phyloP scores from a whole-genome alignment of 2,329 filamentous ascomycete species.

The Thyridium curvatum region DNA sequence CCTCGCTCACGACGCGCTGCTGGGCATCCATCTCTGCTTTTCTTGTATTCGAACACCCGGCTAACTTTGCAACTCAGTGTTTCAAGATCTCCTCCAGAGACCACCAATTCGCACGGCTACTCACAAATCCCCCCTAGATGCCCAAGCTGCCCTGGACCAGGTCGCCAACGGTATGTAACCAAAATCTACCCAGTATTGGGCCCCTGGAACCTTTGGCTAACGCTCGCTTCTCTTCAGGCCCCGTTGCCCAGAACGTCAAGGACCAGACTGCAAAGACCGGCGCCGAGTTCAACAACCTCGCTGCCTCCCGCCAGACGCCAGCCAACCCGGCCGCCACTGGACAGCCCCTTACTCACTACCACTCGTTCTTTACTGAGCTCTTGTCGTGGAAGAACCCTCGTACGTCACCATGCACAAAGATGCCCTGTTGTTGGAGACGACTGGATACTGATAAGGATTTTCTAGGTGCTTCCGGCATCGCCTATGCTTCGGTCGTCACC shows the following conservation, averaged over 20 bases:
- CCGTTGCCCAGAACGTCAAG: constrained; percentile 53
- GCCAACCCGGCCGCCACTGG: constrained; percentile 48
- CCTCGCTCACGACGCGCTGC: too few species aligned
- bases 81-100: constrained; percentile 14
- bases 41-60: constrained; percentile 2
- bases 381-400: constrained; percentile 65
- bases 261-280: constrained; percentile 49
- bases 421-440: too few species aligned
- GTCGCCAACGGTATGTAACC: constrained; percentile 37
- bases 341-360: constrained; percentile 61
- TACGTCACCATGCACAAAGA: constrained; percentile 37
- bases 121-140: constrained; percentile 33
- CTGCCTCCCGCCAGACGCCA: constrained; percentile 50
- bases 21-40: too few species aligned
- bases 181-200: background rate
- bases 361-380: constrained; percentile 64
- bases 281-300: constrained; percentile 51
- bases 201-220: constrained; percentile 3
- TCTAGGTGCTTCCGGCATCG: constrained; percentile 57
- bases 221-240: constrained; percentile 32
- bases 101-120: constrained; percentile 8
- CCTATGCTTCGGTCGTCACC: constrained; percentile 51
- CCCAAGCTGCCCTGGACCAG: constrained; percentile 40
- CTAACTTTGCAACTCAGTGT: constrained; percentile 25
- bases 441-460: constrained; percentile 17